Evolutionary conservation across 768 basidiomycete species (phyloP).

Genomic region (Rhodotorula diobovata): DNA sequence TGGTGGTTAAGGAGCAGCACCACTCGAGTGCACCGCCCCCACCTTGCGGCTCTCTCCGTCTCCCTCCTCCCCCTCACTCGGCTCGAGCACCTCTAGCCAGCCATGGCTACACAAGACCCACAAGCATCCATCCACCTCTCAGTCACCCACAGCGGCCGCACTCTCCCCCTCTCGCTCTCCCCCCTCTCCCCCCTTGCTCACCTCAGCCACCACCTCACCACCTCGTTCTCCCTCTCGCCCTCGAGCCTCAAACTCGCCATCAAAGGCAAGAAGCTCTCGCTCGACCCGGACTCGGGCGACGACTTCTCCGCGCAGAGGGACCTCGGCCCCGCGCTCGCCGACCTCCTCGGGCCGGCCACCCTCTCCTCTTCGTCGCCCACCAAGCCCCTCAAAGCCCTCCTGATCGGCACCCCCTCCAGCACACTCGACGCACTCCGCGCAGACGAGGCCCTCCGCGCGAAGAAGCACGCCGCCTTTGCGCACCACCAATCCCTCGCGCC

Average conservation of each 20-base stretch:
- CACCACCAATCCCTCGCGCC: constrained; percentile 4
- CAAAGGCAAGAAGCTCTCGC: constrained; percentile 30
- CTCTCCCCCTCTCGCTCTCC: constrained; percentile 7
- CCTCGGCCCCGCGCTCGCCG: background rate
- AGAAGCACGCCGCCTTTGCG: constrained; percentile 25
- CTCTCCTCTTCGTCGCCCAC: background rate
- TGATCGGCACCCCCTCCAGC: constrained; percentile 23
- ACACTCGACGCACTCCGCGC: constrained; percentile 12
- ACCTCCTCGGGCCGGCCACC: background rate
- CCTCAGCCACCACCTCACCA: background rate
- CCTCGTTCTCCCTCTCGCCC: constrained; percentile 16
- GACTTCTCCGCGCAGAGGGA: background rate
- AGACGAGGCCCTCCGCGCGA: constrained; percentile 10
- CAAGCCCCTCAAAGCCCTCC: constrained; percentile 28
- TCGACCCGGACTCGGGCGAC: background rate
- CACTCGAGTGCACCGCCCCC: background rate
- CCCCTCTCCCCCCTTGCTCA: background rate
- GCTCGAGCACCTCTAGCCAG: background rate
- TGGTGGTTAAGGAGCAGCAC: too few species aligned
- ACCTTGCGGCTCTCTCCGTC: background rate
- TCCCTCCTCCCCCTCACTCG: background rate
- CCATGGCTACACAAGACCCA: background rate
- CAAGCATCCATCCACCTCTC: background rate
- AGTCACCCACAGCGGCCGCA: constrained; percentile 13
- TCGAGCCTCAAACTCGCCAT: constrained; percentile 27